Base-by-base conservation (phyloP, 345 rosid species). In the Tarenaya hassleriana region DNA sequence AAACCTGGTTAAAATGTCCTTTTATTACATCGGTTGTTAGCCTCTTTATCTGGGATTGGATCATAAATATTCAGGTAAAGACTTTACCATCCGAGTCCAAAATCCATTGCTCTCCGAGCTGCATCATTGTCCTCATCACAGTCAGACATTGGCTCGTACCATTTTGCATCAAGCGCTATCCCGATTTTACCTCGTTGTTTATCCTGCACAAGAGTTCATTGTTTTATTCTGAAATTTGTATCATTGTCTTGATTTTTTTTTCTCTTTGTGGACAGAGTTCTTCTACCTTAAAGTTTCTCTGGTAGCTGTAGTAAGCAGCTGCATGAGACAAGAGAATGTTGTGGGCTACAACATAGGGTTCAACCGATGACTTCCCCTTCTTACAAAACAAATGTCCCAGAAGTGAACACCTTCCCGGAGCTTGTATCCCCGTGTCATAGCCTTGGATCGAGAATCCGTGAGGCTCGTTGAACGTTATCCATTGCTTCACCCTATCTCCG, bases 391-490 rank as follows among this genome's bases (percentile, higher is more conserved):
- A 5, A 58, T 73, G 84, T 42, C 83, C 88, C 1, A 87, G 70
- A 73, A 87, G 77, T 12, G 96, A 91, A 65, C 96, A 87, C 63
- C 98, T 78, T 34, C 96, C 96, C 1, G 96, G 98, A 50, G 98
- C 98, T 68, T 91, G 98, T 47, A 91, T 48, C 31, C 98, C 98
- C 0, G 80, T 71, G 60, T 91, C 96, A 66, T 87, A 91, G 31
- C 96, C 94, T 57, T 91, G 96, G 59, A 91, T 73, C 3, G 98
- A 53, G 57, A 84, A 58, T 57, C 85, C 87, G 35, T 64, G 96
- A 18, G 98, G 98, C 59, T 91, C 96, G 46, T 91, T 91, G 85
- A 87, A 82, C 61, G 95, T 91, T 68, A 84, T 74, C 96, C 96
- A 91, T 45, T 87, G 66, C 61, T 87, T 87, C 55, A 84, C 96